Evolutionary conservation across 2,329 filamentous ascomycete genomes (phyloP).

Genomic region (Xylariaceae sp.): DNA sequence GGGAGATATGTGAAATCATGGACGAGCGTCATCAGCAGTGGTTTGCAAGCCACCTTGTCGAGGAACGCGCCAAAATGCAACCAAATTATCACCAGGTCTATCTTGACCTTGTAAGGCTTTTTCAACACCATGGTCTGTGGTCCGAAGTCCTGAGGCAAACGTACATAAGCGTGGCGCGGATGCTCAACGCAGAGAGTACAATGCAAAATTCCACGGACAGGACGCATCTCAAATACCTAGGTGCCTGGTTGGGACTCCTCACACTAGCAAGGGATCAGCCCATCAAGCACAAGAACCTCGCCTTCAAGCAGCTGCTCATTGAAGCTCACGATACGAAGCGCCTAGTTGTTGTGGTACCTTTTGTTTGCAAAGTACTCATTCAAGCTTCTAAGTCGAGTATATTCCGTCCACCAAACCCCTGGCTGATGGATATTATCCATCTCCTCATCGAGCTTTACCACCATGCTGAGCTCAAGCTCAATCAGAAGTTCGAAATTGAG

Average conservation of each 20-base stretch:
- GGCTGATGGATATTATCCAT: conserved; percentile 95
- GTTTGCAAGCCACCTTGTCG: conserved; percentile 95
- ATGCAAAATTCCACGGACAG: conserved; percentile 85
- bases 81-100: conserved; percentile 96
- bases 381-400: conserved; percentile 86
- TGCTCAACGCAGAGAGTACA: conserved; percentile 89
- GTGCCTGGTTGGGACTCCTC: conserved; percentile 89
- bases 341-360: conserved; percentile 90
- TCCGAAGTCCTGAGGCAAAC: conserved; percentile 92
- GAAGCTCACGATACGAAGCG: conserved; percentile 94
- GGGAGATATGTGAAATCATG: conserved; percentile 79
- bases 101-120: conserved; percentile 83
- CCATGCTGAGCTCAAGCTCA: conserved; percentile 90
- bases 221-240: conserved; percentile 89
- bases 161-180: conserved; percentile 81
- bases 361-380: conserved; percentile 93
- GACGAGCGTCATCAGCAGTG: conserved; percentile 87
- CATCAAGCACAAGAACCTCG: conserved; percentile 95
- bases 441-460: conserved; percentile 93
- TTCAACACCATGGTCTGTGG: conserved; percentile 81
- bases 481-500: conserved; percentile 98
- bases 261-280: conserved; percentile 94
- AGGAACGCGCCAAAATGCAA: conserved; percentile 95
- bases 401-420: conserved; percentile 94
- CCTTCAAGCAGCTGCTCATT: conserved; percentile 92